Base-by-base conservation (phyloP, 2,329 filamentous ascomycete genomes). In the Hymenoscyphus fraxineus region DNA sequence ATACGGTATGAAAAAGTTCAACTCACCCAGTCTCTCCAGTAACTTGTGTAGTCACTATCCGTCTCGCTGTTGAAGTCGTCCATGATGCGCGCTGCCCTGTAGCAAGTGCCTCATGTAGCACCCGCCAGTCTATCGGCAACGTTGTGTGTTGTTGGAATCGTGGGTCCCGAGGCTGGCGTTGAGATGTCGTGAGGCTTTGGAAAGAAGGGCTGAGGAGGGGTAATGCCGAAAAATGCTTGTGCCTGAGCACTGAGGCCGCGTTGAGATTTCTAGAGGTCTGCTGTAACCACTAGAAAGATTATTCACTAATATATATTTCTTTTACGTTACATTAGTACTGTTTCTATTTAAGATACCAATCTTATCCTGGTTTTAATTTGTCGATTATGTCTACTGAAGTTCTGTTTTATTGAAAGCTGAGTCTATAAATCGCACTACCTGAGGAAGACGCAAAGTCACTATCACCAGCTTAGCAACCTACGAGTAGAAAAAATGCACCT, bases 1-100 rank as follows among this genome's bases (percentile, higher is more conserved):
- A 64, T 66, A 35, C 35, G 1, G 35, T 35, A 64, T 55, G 64
- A 70, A 69, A 69, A 69, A 61, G 65, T 64, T 66, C 66, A 60
- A 88, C 92, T 81, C 83, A 98, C 95, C 95, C 95, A 99, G 80
- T 99, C 95, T 78, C 94, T 85, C 95, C 95, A 99, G 79, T 98
- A 99, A 80, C 93, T 98, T 59, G 95, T 97, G 78, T 98, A 99
- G 81, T 99, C 95, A 79, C 93, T 97, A 77, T 99, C 95, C 13
- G 93, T 96, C 79, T 99, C 95, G 76, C 93, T 97, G 71, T 92
- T 93, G 79, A 95, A 98, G 80, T 98, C 94, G 77, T 98, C 95
- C 95, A 98, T 98, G 73, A 61, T 72, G 62, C 59, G 41, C 62
- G 65, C 64, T 62, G 64, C 67, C 67, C 65, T 68, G 66, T 60